Conservation (phyloP, 2,329 filamentous ascomycete species). For the Oidium heveae region DNA sequence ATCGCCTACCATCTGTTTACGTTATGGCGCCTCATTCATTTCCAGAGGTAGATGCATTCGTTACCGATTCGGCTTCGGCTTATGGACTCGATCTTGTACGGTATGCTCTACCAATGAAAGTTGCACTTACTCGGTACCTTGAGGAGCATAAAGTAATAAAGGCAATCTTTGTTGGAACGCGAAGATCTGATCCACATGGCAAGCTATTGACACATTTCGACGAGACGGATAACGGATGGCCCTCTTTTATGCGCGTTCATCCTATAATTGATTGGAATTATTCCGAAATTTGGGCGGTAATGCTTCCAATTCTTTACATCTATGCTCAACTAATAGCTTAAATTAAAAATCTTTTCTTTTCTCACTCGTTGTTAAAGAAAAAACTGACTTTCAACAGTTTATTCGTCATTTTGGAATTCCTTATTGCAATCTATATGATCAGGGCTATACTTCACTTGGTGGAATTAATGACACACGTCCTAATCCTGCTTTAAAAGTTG, state of each 20-base stretch:
- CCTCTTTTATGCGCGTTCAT: constrained; percentile 74
- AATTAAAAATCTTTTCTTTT: not conserved
- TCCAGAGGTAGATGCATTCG: constrained; percentile 64
- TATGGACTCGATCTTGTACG: constrained; percentile 58
- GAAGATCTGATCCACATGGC: constrained; percentile 81
- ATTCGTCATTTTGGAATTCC: constrained; percentile 53
- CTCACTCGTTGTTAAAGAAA: not conserved
- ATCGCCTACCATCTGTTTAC: constrained; percentile 52
- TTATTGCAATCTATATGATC: constrained; percentile 73
- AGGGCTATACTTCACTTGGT: constrained; percentile 77
- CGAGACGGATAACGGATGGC: constrained; percentile 73
- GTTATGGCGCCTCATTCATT: constrained; percentile 72
- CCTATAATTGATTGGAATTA: constrained; percentile 97
- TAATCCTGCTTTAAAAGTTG: constrained; percentile 41
- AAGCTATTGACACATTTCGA: constrained; percentile 59
- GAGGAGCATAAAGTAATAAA: constrained; percentile 34
- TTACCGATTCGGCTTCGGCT: constrained; percentile 32
- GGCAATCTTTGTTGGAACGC: constrained; percentile 69
- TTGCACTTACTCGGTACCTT: constrained; percentile 57
- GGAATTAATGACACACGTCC: constrained; percentile 72
- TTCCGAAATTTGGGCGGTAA: constrained; percentile 74
- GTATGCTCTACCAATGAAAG: constrained; percentile 57
- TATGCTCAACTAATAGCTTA: not conserved
- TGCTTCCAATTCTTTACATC: constrained; percentile 16
- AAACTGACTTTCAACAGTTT: constrained; percentile 27